Conservation (phyloP, 805 yeast genomes). For the Candida maesae region DNA sequence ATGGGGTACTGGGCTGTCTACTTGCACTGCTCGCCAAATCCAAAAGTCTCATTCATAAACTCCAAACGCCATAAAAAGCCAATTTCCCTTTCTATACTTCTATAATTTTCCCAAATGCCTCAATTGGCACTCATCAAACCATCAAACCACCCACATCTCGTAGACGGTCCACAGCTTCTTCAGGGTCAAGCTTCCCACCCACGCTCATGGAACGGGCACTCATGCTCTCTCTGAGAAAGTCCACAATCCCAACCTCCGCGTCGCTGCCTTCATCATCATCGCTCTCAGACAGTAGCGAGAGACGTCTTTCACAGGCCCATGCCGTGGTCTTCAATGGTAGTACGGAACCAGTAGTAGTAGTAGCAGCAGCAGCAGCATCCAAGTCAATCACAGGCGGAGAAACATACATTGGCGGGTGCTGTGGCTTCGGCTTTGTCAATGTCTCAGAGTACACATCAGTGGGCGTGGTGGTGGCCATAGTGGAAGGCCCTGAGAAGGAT, state of each 20-base stretch:
- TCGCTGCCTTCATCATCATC: slow-evolving; percentile 2
- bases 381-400: slow-evolving; percentile 18
- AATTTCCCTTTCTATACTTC: too few species aligned
- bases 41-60: too few species aligned
- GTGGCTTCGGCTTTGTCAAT: not conserved
- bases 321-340: too few species aligned
- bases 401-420: not conserved
- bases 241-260: slow-evolving; percentile 14
- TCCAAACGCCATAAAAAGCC: too few species aligned
- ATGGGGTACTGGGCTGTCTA: too few species aligned
- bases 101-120: too few species aligned
- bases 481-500: not conserved
- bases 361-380: slow-evolving; percentile 15
- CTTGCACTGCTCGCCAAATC: too few species aligned
- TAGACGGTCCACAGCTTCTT: slow-evolving; percentile 8
- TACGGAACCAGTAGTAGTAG: too few species aligned
- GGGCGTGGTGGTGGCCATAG: not conserved
- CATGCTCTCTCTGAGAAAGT: slow-evolving; percentile 22
- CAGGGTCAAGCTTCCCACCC: slow-evolving; percentile 13
- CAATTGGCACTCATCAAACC: too few species aligned
- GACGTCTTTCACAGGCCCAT: too few species aligned
- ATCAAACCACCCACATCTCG: not conserved
- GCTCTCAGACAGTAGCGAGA: not conserved
- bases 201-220: slow-evolving; percentile 15
- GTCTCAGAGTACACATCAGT: not conserved